Conservation (phyloP, 768 basidiomycete genomes). For the Hemileccinum impolitum region DNA sequence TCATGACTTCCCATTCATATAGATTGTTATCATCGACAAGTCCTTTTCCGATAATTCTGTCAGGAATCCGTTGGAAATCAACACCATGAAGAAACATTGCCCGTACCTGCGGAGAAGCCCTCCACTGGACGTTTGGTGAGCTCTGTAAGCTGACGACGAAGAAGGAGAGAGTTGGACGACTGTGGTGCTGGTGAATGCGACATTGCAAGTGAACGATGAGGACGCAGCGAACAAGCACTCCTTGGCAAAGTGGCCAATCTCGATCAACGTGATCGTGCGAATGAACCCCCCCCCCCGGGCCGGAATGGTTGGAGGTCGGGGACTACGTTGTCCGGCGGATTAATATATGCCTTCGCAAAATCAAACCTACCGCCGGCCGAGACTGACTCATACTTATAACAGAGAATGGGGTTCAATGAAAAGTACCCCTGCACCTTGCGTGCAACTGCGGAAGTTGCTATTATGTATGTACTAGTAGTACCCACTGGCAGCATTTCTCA, state of each 20-base stretch:
- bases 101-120: constrained; percentile 90
- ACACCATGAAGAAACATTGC: constrained; percentile 24
- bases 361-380: no score
- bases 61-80: constrained; percentile 33
- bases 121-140: constrained; percentile 92
- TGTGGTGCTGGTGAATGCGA: constrained; percentile 30
- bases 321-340: no score
- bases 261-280: constrained; percentile 5
- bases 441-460: no score
- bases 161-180: constrained; percentile 48
- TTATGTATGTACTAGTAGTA: no score
- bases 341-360: no score
- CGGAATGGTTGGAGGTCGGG: no score
- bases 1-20: constrained; percentile 94
- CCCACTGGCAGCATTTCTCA: no score
- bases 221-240: background rate
- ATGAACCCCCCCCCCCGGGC: background rate
- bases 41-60: constrained; percentile 47
- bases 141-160: constrained; percentile 77
- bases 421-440: no score
- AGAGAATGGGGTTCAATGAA: no score
- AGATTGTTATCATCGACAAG: constrained; percentile 94
- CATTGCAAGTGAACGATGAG: constrained; percentile 14
- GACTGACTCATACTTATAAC: no score
- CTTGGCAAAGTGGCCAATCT: background rate